Percentiles rank a stretch among this genome's conserved stretches.
phyloP scores from a whole-genome alignment of 2,329 filamentous ascomycete genomes.

The Stemphylium lycopersici region DNA sequence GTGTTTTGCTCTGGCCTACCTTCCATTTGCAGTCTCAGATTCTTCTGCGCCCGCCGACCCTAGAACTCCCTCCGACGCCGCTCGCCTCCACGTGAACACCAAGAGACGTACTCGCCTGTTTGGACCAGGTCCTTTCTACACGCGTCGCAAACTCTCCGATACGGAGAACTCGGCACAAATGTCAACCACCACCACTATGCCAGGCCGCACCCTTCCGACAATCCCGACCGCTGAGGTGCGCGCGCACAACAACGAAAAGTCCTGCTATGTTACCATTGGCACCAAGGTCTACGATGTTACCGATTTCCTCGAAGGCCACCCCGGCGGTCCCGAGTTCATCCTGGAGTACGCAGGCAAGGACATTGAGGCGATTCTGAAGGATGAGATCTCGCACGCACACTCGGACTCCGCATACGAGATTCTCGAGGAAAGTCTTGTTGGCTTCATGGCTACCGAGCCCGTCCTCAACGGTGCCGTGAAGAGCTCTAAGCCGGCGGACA shows the following conservation, averaged over 20 bases:
- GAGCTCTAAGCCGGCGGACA: slow-evolving; percentile 55
- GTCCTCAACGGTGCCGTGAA: slow-evolving; percentile 58
- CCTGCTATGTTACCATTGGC: slow-evolving; percentile 92
- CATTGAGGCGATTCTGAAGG: slow-evolving; percentile 79
- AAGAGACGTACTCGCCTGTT: neutral
- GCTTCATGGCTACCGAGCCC: slow-evolving; percentile 72
- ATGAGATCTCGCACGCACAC: slow-evolving; percentile 82
- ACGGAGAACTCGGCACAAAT: slow-evolving; percentile 2
- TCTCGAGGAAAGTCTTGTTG: slow-evolving; percentile 83
- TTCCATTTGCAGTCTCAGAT: neutral
- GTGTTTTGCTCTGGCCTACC: neutral
- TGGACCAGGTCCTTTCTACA: neutral
- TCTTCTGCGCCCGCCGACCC: slow-evolving; percentile 2
- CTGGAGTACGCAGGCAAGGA: slow-evolving; percentile 91
- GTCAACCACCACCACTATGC: slow-evolving; percentile 62
- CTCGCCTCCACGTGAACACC: neutral
- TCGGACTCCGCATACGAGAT: slow-evolving; percentile 96
- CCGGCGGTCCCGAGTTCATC: slow-evolving; percentile 86
- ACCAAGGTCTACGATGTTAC: slow-evolving; percentile 95
- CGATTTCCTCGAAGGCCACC: slow-evolving; percentile 86
- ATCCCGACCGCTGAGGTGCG: slow-evolving; percentile 82
- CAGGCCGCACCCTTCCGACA: slow-evolving; percentile 79
- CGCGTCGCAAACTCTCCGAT: neutral
- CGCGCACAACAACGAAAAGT: slow-evolving; percentile 77
- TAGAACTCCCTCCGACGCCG: slow-evolving; percentile 1